Evolutionary conservation across 352 stramenopile genomes (phyloP), one percentile per base, ranked within the genome.

Genomic region (Globisporangium radiosum): DNA sequence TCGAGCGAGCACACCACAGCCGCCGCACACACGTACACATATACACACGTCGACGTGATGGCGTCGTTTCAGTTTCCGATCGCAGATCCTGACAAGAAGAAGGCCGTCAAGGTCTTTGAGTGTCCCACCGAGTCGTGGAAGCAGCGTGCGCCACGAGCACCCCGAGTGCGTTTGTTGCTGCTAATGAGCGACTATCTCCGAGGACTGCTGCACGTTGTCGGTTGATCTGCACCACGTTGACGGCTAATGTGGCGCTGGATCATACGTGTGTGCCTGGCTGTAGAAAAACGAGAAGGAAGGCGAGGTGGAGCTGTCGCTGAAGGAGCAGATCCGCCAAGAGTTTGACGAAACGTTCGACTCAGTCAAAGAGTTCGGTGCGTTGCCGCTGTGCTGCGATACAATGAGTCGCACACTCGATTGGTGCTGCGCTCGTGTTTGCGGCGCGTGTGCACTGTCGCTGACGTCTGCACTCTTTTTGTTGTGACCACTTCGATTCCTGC

Each of bases 61-160:
- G 76, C 78, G 74, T 58, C 73, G 73, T 81, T 85, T 58, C 74
- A 82, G 65, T 91, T 91, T 62, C 81, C 81, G 42, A 81, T 91
- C 53, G 74, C 81, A 14, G 43, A 47, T 36, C 86, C 69, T 52
- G 76, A 78, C 66, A 83, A 89, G 68, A 88, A 88, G 75, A 89
- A 87, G 68, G 52, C 65, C 54, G 80, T 94, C 57, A 66, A 92
- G 52, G 80, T 92, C 37, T 91, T 91, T 47, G 74, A 84, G 63
- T 92, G 84, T 58, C 82, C 82, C 13, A 63, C 75, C 9, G 80
- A 89, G 69, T 72, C 80, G 39, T 92, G 82, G 82, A 92, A 92
- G 56, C 59, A 71, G 64, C 67, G 69, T 33, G 76, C 73, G 43
- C 65, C 66, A 4, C 58, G 62, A 7, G 15, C 49, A 0, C 38